phyloP scores from a whole-genome alignment of 257 asterid genomes.

The Solanum dulcamara region DNA sequence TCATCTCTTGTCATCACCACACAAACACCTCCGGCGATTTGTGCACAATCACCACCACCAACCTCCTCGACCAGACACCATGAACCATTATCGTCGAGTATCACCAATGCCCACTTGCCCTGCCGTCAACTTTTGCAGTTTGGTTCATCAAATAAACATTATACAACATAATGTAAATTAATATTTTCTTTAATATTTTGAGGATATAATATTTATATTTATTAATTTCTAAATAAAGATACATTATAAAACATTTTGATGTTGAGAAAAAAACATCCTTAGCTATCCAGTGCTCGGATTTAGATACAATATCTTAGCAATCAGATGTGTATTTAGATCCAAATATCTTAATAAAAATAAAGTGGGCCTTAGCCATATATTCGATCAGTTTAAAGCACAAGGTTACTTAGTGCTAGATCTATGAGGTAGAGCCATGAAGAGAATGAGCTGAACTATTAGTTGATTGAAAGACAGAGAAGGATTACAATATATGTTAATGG shows the following conservation, averaged over 20 bases:
- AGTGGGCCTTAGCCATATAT: background rate
- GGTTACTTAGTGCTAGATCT: background rate
- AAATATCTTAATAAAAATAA: background rate
- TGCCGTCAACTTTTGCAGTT: background rate
- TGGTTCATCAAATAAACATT: background rate
- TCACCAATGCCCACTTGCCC: background rate
- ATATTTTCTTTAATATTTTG: background rate
- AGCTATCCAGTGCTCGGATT: background rate
- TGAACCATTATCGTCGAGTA: background rate
- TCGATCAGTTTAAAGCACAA: background rate
- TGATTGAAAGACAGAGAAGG: background rate
- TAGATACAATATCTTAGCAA: background rate
- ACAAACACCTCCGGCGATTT: background rate
- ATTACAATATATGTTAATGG: background rate
- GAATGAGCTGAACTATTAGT: background rate
- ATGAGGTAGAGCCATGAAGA: background rate
- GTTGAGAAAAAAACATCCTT: background rate
- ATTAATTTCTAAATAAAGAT: background rate
- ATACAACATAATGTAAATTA: background rate
- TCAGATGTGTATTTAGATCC: background rate
- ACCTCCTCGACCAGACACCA: background rate
- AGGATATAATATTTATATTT: background rate
- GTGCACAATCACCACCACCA: background rate
- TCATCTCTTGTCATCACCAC: background rate
- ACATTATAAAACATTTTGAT: background rate